A percentile compares a stretch with the other conserved stretches of the same genome.
Conservation (phyloP, 345 rosid genomes). For the Aquilaria malaccensis region DNA sequence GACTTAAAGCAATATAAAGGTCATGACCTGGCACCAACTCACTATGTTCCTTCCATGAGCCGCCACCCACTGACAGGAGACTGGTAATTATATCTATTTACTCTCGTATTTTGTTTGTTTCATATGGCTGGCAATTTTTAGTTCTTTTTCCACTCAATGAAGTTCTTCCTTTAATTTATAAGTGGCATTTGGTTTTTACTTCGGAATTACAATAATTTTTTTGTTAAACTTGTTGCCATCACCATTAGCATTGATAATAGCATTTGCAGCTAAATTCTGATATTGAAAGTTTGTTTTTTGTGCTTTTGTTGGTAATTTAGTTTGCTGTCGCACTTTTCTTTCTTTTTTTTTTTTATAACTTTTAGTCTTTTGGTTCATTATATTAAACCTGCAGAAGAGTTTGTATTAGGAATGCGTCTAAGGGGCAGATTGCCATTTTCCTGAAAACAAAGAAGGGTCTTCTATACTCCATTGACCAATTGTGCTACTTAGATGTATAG, state of each 20-base stretch:
- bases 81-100: slow-evolving; percentile 50
- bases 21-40: slow-evolving; percentile 92
- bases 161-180: not conserved
- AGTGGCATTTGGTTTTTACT: not conserved
- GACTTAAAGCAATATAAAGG: slow-evolving; percentile 70
- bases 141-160: not conserved
- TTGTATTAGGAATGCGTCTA: too few relatives aligned
- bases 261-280: not conserved
- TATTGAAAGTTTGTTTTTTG: too few relatives aligned
- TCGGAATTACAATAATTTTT: not conserved
- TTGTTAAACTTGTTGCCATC: not conserved
- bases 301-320: too few relatives aligned
- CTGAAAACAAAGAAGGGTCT: too few relatives aligned
- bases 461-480: not conserved
- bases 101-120: not conserved
- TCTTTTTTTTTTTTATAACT: too few relatives aligned
- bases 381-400: too few relatives aligned
- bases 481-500: too few relatives aligned
- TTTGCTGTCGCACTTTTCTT: too few relatives aligned
- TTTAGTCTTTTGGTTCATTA: too few relatives aligned
- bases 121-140: not conserved
- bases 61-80: slow-evolving; percentile 93
- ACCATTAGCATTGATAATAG: not conserved
- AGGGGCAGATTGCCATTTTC: not conserved
- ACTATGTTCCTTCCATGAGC: slow-evolving; percentile 98